Conservation (phyloP, 352 stramenopile genomes). For the Phytophthora multivora region DNA sequence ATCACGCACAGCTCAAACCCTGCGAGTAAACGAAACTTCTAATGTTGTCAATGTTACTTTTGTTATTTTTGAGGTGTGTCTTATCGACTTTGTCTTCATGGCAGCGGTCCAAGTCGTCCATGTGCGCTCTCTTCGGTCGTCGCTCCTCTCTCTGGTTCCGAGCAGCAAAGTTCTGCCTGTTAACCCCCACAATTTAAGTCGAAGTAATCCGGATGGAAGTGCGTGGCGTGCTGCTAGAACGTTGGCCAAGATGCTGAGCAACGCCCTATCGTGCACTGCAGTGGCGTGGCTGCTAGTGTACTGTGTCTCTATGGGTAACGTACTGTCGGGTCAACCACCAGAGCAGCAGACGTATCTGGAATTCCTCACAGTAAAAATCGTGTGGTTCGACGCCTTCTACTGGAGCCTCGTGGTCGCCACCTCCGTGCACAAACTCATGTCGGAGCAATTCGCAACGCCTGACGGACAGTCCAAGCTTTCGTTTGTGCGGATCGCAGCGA, state of each 20-base stretch:
- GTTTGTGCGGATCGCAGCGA: neutral
- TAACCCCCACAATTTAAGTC: neutral
- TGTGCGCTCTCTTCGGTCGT: neutral
- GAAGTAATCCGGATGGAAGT: neutral
- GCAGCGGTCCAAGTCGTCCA: no score
- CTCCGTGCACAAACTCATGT: constrained; percentile 9
- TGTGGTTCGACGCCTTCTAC: constrained; percentile 21
- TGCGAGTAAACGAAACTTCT: no score
- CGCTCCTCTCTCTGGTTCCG: neutral
- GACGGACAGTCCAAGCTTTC: neutral
- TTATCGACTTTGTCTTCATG: no score
- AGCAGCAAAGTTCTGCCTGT: neutral
- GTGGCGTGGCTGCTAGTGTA: constrained; percentile 10
- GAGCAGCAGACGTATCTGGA: constrained; percentile 11
- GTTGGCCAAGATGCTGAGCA: constrained; percentile 12
- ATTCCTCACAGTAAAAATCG: constrained; percentile 12
- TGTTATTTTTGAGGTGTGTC: no score
- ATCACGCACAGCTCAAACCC: no score
- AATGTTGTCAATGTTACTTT: no score
- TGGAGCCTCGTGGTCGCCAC: constrained; percentile 5
- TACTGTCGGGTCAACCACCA: constrained; percentile 3
- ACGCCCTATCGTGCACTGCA: constrained; percentile 9
- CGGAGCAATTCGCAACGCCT: constrained; percentile 7
- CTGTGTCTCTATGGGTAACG: constrained; percentile 8
- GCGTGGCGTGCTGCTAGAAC: constrained; percentile 1